Evolutionary conservation across 768 basidiomycete genomes (phyloP), one percentile per base, ranked within the genome.

Genomic region (Lactifluus hygrophoroides): DNA sequence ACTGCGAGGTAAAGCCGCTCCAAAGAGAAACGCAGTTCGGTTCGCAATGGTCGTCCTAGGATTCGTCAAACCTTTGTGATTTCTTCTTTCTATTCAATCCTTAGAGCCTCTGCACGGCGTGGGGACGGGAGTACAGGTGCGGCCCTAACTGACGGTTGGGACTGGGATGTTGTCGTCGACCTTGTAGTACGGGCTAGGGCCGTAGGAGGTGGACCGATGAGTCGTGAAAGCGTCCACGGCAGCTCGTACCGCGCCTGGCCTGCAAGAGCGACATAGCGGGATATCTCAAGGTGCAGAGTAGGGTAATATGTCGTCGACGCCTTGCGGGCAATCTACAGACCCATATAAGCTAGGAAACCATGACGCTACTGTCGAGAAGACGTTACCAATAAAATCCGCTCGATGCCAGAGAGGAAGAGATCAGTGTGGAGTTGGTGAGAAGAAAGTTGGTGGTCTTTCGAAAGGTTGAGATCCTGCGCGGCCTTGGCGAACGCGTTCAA

Each of bases 241-340:
- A 94, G 69, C 64, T 90, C 85, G 65, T 83, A 87, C 34, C 84
- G 84, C 38, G 90, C 80, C 16, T 78, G 75, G 25, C 72, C 72
- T 3, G 86, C 83, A 61, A 83, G 77, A 0, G 79, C 75, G 63
- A 97, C 79, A 69, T 97, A 98, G 32, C 94, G 83, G 14, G 93
- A 81, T 51, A 99, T 75, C 71, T 99, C 95, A 40, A 98, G 84
- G 71, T 99, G 96, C 1, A 99, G 80, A 3, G 84, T 87, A 0
- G 94, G 92, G 70, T 99, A 99, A 71, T 96, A 97, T 13, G 87
- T 85, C 23, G 87, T 84, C 17, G 94, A 97, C 16, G 96, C 93
- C 72, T 97, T 97, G 51, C 96, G 88, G 0, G 92, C 83, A 44
- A 94, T 91, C 94, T 98, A 64, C 3, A 28, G n/a, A 21, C 46